phyloP scores from a whole-genome alignment of 495 filamentous ascomycete genomes.

The Terfezia boudieri region DNA sequence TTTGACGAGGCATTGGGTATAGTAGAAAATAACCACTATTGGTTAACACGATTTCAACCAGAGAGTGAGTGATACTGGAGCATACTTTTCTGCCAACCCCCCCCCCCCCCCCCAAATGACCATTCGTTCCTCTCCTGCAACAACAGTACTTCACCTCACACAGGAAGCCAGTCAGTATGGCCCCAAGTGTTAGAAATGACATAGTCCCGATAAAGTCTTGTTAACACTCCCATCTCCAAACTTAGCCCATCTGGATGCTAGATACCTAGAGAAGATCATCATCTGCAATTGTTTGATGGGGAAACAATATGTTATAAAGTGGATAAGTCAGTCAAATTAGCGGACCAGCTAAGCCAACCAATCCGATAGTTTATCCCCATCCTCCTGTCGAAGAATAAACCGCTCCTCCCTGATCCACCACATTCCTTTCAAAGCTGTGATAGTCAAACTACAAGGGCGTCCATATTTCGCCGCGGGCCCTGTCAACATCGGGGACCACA shows the following conservation, averaged over 20 bases:
- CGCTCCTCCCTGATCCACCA: slow-evolving; percentile 12
- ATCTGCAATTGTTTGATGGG: neutral
- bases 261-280: neutral
- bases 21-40: too few relatives aligned
- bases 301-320: neutral
- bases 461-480: slow-evolving; percentile 39
- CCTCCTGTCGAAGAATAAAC: neutral
- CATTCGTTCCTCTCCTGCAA: too few relatives aligned
- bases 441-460: slow-evolving; percentile 37
- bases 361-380: neutral
- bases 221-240: neutral
- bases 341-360: neutral
- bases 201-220: neutral
- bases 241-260: neutral
- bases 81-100: too few relatives aligned
- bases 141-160: neutral
- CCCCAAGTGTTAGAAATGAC: neutral
- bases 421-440: slow-evolving; percentile 36
- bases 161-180: neutral
- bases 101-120: too few relatives aligned
- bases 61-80: too few relatives aligned
- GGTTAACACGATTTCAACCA: too few relatives aligned
- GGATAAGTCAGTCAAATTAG: neutral
- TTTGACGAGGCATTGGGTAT: too few relatives aligned
- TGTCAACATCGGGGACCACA: slow-evolving; percentile 36